Evolutionary conservation across 139 green algal genomes (phyloP).

Genomic region (Bryopsis sp.): DNA sequence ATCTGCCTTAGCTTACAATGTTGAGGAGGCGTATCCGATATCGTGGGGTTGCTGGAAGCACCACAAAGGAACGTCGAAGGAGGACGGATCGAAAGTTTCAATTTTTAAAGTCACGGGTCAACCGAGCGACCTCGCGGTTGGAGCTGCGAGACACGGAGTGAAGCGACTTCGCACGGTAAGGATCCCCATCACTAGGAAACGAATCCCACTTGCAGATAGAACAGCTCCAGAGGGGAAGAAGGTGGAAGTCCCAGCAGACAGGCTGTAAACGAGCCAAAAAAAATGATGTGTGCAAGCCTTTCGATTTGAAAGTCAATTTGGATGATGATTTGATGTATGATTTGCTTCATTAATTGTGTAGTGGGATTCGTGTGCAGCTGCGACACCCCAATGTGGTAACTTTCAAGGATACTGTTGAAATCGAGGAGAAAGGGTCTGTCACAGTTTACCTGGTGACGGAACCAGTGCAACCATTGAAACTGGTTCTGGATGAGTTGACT

Average conservation of each 20-base stretch:
- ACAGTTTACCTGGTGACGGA: constrained; percentile 82
- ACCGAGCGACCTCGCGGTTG: constrained; percentile 45
- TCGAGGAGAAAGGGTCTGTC: constrained; percentile 51
- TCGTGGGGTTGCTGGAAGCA: constrained; percentile 70
- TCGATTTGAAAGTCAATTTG: background rate
- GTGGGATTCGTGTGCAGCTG: constrained; percentile 36
- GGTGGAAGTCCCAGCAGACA: no score
- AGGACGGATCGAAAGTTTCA: constrained; percentile 57
- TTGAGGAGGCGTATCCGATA: constrained; percentile 39
- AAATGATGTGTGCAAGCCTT: background rate
- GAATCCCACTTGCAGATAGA: no score
- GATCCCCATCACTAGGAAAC: background rate
- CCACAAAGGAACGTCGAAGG: constrained; percentile 43
- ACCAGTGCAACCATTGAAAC: constrained; percentile 53
- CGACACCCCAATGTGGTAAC: constrained; percentile 77
- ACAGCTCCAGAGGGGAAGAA: no score
- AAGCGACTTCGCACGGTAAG: constrained; percentile 65
- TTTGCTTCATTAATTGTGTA: background rate
- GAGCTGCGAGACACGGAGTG: constrained; percentile 63
- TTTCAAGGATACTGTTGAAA: constrained; percentile 71
- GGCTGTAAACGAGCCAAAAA: no score
- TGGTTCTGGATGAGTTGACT: constrained; percentile 48
- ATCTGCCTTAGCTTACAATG: constrained; percentile 49
- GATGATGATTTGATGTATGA: background rate
- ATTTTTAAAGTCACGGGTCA: constrained; percentile 58